These are phyloP conservation scores for Isabelozyma pseudorhagii DNA, from an alignment of 805 yeast species.

Conservation along the genomic window DNA sequence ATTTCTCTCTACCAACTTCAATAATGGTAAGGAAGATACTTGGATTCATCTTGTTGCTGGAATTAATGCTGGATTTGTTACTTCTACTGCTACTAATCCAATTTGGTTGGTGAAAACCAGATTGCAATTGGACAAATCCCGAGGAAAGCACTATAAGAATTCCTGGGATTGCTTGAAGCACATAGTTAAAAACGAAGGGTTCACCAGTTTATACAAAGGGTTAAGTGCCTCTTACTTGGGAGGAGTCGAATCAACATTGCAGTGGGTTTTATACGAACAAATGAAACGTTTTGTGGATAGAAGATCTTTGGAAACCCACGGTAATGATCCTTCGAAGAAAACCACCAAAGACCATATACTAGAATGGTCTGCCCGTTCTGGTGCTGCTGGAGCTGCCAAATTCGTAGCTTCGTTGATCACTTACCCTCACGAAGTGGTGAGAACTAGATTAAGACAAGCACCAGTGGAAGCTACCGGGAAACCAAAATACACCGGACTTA, in stretches of 20 bases:
- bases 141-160: conserved; percentile 66
- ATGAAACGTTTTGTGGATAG: conserved; percentile 70
- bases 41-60: conserved; percentile 87
- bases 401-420: conserved; percentile 88
- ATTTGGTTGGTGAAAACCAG: conserved; percentile 97
- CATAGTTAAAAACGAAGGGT: conserved; percentile 73
- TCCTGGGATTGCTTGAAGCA: conserved; percentile 80
- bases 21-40: conserved; percentile 74
- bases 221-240: conserved; percentile 92
- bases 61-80: conserved; percentile 86
- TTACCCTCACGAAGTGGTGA: conserved; percentile 95
- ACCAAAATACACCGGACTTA: conserved; percentile 83
- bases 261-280: conserved; percentile 96
- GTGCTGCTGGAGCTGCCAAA: conserved; percentile 96
- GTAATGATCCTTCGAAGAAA: conserved; percentile 22
- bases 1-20: conserved; percentile 59
- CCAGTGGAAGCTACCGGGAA: conserved; percentile 71
- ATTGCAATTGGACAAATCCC: conserved; percentile 81
- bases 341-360: conserved; percentile 60
- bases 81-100: conserved; percentile 96
- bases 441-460: conserved; percentile 94
- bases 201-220: conserved; percentile 82
- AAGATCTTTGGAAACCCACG: conserved; percentile 41
- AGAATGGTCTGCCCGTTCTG: conserved; percentile 95
- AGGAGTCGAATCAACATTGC: conserved; percentile 86